Percentiles rank a stretch among this genome's conserved stretches.
These are phyloP conservation scores for Datisca glomerata DNA, from an alignment of 306 rosid species.

Conservation along the genomic window DNA sequence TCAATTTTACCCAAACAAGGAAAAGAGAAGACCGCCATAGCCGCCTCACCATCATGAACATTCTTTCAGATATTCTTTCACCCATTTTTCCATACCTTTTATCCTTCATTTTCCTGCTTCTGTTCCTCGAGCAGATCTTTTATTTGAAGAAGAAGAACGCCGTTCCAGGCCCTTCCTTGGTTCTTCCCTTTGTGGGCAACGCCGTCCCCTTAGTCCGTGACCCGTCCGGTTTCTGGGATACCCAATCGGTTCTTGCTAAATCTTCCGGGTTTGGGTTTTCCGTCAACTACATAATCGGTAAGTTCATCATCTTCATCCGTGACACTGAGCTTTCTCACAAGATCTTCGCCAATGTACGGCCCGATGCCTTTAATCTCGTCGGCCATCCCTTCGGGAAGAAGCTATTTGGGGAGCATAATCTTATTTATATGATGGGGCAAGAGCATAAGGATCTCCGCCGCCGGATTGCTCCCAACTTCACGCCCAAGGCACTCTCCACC, in stretches of 20 bases:
- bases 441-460: constrained; percentile 80
- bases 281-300: constrained; percentile 64
- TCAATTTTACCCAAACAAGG: neutral
- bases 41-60: too few species aligned
- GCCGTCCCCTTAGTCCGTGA: constrained; percentile 40
- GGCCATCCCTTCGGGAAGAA: constrained; percentile 93
- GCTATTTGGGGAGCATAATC: constrained; percentile 81
- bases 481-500: constrained; percentile 61
- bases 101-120: constrained; percentile 22
- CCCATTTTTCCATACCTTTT: constrained; percentile 24
- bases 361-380: constrained; percentile 56
- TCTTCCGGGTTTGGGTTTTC: constrained; percentile 46
- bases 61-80: neutral
- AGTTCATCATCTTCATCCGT: constrained; percentile 57
- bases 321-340: constrained; percentile 74
- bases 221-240: constrained; percentile 70
- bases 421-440: constrained; percentile 79
- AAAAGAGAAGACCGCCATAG: neutral
- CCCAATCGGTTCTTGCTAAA: constrained; percentile 39
- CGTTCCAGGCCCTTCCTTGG: constrained; percentile 52
- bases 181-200: constrained; percentile 63
- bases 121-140: constrained; percentile 56
- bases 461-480: constrained; percentile 74
- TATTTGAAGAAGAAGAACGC: constrained; percentile 37
- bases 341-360: constrained; percentile 69